Percentiles rank a stretch among this genome's conserved stretches.
Evolutionary conservation across 768 basidiomycete species (phyloP).

Genomic region (Heimioporus sp.): DNA sequence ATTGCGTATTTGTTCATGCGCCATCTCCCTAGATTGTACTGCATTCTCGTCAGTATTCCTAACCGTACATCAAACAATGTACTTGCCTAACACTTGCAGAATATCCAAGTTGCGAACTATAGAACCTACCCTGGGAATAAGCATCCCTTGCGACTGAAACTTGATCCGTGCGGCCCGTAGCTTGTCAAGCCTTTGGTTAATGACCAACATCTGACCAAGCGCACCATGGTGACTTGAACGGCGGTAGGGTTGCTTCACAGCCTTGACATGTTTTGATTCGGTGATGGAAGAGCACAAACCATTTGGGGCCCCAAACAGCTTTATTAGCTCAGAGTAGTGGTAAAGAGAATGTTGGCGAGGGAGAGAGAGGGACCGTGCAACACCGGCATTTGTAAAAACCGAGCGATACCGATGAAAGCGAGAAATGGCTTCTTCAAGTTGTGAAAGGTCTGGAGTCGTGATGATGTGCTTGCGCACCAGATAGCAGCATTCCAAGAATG

Average conservation of each 20-base stretch:
- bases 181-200: not conserved
- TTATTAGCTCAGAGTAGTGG: not conserved
- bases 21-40: no score
- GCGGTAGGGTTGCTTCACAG: not conserved
- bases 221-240: not conserved
- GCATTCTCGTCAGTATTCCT: not conserved
- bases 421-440: not conserved
- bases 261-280: slow-evolving; percentile 2
- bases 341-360: not conserved
- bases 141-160: not conserved
- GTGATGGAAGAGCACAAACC: not conserved
- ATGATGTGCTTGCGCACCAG: not conserved
- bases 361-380: not conserved
- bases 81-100: no score
- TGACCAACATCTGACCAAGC: not conserved
- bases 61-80: not conserved
- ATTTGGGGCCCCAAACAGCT: not conserved
- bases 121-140: not conserved
- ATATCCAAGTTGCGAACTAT: no score
- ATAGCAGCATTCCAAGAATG: not conserved
- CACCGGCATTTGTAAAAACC: not conserved
- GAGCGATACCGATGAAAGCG: not conserved
- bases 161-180: not conserved
- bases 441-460: not conserved
- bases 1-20: no score